Percentiles rank a stretch among this genome's conserved stretches.
Evolutionary conservation across 352 stramenopile species (phyloP).

Genomic region (Globisporangium nodosum): DNA sequence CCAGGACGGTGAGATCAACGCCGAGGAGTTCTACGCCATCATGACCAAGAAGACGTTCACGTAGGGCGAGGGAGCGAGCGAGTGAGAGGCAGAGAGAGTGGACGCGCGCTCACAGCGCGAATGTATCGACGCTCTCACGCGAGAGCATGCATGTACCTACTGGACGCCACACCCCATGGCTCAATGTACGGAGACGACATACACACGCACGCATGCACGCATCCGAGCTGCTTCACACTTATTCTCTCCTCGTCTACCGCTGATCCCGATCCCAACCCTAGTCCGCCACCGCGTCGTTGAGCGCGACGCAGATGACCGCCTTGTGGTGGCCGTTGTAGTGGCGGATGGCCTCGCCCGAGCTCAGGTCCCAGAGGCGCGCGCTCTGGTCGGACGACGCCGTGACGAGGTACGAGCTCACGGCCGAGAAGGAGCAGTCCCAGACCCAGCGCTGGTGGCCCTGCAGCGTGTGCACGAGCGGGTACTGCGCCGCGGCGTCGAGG

Average conservation of each 20-base stretch:
- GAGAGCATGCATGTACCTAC: no score
- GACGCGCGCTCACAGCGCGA: no score
- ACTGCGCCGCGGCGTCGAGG: constrained; percentile 30
- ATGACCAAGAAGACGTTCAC: constrained; percentile 97
- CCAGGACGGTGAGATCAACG: constrained; percentile 95
- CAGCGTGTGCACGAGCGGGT: constrained; percentile 67
- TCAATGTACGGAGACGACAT: not conserved
- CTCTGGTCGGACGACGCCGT: constrained; percentile 95
- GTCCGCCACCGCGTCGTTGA: constrained; percentile 81
- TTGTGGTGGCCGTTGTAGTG: constrained; percentile 91
- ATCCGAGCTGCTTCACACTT: not conserved
- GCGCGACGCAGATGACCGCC: constrained; percentile 82
- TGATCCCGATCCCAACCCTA: constrained; percentile 7
- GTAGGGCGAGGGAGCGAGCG: constrained; percentile 24
- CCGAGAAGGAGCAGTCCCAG: constrained; percentile 97
- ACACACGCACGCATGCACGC: not conserved
- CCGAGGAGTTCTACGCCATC: constrained; percentile 97
- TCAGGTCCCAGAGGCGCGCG: constrained; percentile 96
- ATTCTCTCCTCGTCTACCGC: no score
- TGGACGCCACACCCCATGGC: no score
- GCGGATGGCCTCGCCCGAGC: constrained; percentile 77
- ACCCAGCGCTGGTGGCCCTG: constrained; percentile 95
- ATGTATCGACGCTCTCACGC: no score
- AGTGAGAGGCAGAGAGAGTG: not conserved
- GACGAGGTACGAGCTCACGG: constrained; percentile 97